Evolutionary conservation across 495 filamentous ascomycete genomes (phyloP).

Genomic region (Talaromyces borbonicus): DNA sequence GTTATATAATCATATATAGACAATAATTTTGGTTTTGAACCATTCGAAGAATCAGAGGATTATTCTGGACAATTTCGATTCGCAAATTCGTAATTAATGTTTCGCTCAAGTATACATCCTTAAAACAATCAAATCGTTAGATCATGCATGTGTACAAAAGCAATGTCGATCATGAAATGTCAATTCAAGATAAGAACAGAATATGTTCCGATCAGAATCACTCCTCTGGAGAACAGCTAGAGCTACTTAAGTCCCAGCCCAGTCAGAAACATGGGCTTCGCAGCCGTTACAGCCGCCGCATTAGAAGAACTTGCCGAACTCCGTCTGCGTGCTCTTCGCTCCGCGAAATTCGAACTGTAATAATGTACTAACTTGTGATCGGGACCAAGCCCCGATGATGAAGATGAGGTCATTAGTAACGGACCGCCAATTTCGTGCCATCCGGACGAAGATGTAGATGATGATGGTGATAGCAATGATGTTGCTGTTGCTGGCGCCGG

Average conservation of each 20-base stretch:
- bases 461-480: too few species aligned
- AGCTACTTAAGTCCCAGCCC: slow-evolving; percentile 1
- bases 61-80: too few species aligned
- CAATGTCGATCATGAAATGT: too few species aligned
- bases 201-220: too few species aligned
- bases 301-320: slow-evolving; percentile 4
- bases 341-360: neutral
- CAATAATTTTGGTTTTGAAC: too few species aligned
- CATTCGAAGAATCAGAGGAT: too few species aligned
- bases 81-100: too few species aligned
- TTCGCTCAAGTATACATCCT: neutral
- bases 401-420: slow-evolving; percentile 4
- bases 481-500: too few species aligned
- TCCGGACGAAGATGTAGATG: neutral
- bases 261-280: slow-evolving; percentile 2
- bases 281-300: too few species aligned
- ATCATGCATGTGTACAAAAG: neutral
- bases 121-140: neutral
- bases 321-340: neutral
- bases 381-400: neutral
- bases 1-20: too few species aligned
- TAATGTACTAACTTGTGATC: slow-evolving; percentile 4
- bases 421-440: neutral
- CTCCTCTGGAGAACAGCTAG: neutral
- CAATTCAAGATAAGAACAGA: too few species aligned